phyloP scores from a whole-genome alignment of 345 rosid species.

The Cardiospermum halicacabum region DNA sequence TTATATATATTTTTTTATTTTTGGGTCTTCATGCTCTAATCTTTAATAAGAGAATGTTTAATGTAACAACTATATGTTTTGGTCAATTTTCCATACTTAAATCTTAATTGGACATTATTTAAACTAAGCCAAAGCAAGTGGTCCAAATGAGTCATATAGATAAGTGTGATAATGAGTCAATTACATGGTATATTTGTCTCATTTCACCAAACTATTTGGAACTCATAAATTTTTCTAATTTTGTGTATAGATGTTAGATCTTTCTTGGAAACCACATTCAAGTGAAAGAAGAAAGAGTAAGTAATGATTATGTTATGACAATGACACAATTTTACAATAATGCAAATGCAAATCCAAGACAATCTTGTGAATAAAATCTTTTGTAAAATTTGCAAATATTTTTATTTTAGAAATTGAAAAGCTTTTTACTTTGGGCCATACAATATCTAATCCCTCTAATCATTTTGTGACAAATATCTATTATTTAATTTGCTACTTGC shows the following conservation, averaged over 20 bases:
- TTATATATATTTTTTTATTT: too few relatives aligned
- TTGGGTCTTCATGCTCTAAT: too few relatives aligned
- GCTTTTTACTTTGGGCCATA: constrained; percentile 12
- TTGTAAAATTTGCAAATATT: neutral
- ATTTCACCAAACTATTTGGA: neutral
- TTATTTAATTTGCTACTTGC: neutral
- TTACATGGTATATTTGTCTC: neutral
- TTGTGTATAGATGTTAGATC: too few relatives aligned
- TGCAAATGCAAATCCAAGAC: neutral
- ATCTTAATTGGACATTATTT: too few relatives aligned
- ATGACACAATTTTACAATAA: too few relatives aligned
- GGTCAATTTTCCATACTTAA: too few relatives aligned
- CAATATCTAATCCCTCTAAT: constrained; percentile 4
- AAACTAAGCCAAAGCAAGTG: neutral
- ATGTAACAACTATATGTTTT: too few relatives aligned
- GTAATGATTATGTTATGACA: too few relatives aligned
- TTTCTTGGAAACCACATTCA: neutral
- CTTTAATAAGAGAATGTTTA: too few relatives aligned
- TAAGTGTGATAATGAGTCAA: neutral
- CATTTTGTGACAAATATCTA: neutral
- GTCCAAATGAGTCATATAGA: too few relatives aligned
- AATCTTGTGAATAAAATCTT: neutral
- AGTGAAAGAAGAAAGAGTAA: neutral
- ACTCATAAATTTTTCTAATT: neutral
- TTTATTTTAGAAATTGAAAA: neutral